Evolutionary conservation across 352 stramenopile species (phyloP).

Genomic region (Pythium monospermum): DNA sequence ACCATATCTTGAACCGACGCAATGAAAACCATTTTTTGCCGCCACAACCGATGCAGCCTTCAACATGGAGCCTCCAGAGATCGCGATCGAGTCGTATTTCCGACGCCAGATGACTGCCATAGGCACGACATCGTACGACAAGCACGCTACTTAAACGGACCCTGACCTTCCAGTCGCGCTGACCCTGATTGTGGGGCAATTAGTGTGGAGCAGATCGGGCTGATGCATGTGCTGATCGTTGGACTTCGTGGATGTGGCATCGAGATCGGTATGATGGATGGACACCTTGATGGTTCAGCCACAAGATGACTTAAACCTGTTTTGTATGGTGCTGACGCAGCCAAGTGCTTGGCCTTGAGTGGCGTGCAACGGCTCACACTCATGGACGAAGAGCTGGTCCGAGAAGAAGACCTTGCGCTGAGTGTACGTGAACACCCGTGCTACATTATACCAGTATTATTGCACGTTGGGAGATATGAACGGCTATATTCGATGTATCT

Average conservation of each 20-base stretch:
- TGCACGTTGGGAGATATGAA: too few relatives aligned
- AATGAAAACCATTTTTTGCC: too few relatives aligned
- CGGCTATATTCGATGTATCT: background rate
- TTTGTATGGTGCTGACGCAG: slow-evolving; percentile 8
- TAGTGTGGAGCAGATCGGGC: slow-evolving; percentile 38
- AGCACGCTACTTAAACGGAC: background rate
- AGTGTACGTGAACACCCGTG: slow-evolving; percentile 18
- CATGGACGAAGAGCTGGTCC: slow-evolving; percentile 38
- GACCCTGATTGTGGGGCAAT: background rate
- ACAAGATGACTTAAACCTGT: background rate
- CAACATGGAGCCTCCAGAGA: slow-evolving; percentile 1
- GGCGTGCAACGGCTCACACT: slow-evolving; percentile 36
- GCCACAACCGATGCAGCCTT: background rate
- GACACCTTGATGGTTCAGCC: background rate
- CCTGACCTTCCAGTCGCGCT: background rate
- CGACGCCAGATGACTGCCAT: slow-evolving; percentile 28
- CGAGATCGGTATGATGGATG: slow-evolving; percentile 32
- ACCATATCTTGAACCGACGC: slow-evolving; percentile 17
- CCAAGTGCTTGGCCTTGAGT: slow-evolving; percentile 32
- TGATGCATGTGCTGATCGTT: slow-evolving; percentile 41
- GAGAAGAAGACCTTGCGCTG: slow-evolving; percentile 28
- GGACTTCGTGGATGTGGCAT: slow-evolving; percentile 34
- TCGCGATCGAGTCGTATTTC: slow-evolving; percentile 26
- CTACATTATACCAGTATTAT: too few relatives aligned
- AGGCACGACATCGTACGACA: slow-evolving; percentile 18